Percentiles rank a stretch among this genome's conserved stretches.
Evolutionary conservation across 345 rosid genomes (phyloP).

Genomic region (Sisymbrium altissimum): DNA sequence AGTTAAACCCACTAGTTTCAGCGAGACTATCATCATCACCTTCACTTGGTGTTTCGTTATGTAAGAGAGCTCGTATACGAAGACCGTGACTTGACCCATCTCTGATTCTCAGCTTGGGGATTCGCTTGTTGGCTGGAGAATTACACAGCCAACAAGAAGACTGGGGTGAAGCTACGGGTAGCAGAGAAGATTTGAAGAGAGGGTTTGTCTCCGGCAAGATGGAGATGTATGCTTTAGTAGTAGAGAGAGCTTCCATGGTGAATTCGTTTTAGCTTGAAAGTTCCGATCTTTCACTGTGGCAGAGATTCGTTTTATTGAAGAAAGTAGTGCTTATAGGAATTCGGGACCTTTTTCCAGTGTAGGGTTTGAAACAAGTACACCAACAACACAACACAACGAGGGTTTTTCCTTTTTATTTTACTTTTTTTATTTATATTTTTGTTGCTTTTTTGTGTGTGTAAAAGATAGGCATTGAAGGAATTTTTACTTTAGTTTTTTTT

Average conservation of each 20-base stretch:
- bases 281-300: slow-evolving; percentile 11
- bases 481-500: not conserved
- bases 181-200: slow-evolving; percentile 28
- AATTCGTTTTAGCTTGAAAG: not conserved
- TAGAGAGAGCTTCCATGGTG: slow-evolving; percentile 64
- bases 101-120: slow-evolving; percentile 44
- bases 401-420: not conserved
- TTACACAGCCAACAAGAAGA: slow-evolving; percentile 34
- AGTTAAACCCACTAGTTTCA: slow-evolving; percentile 36
- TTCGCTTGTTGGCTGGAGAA: slow-evolving; percentile 32
- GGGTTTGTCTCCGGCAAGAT: slow-evolving; percentile 41
- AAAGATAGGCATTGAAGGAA: too few relatives aligned
- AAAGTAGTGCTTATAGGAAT: not conserved
- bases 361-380: slow-evolving; percentile 10
- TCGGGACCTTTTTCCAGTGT: slow-evolving; percentile 4
- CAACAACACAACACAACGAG: not conserved
- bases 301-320: slow-evolving; percentile 16
- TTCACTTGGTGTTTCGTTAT: slow-evolving; percentile 40
- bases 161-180: slow-evolving; percentile 23
- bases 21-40: slow-evolving; percentile 46
- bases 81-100: slow-evolving; percentile 36
- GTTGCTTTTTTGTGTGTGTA: too few relatives aligned
- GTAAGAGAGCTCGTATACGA: slow-evolving; percentile 43
- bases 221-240: slow-evolving; percentile 39
- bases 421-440: too few relatives aligned